These are phyloP conservation scores for Diaporthe sp. DNA, from an alignment of 2,329 filamentous ascomycete genomes.

Conservation along the genomic window DNA sequence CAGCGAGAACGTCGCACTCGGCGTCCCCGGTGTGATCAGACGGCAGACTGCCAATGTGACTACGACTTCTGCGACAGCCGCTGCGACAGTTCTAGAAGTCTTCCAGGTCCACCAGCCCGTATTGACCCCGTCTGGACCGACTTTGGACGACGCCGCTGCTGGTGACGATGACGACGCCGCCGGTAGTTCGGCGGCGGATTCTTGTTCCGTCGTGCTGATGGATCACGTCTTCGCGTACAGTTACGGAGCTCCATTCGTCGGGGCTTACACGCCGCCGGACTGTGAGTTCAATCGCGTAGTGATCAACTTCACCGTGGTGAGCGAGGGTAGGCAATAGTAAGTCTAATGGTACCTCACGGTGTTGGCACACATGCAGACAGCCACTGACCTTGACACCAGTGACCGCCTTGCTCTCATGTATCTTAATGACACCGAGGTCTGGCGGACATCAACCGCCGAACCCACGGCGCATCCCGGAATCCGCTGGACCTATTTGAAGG, in stretches of 20 bases:
- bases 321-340: conserved; percentile 76
- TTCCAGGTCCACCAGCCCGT: conserved; percentile 80
- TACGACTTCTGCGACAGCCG: conserved; percentile 45
- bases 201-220: conserved; percentile 74
- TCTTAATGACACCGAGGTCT: conserved; percentile 84
- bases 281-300: conserved; percentile 81
- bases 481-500: conserved; percentile 82
- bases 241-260: conserved; percentile 81
- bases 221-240: conserved; percentile 79
- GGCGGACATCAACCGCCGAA: conserved; percentile 86
- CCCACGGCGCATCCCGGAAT: conserved; percentile 77
- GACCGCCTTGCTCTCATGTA: conserved; percentile 84
- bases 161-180: not conserved
- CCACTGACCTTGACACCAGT: conserved; percentile 34
- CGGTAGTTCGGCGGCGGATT: conserved; percentile 42
- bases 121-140: conserved; percentile 61
- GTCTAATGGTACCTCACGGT: not conserved
- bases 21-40: conserved; percentile 27
- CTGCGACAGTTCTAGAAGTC: conserved; percentile 66
- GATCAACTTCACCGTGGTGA: conserved; percentile 82
- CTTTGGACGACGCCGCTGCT: conserved; percentile 49
- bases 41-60: conserved; percentile 39
- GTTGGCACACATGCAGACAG: not conserved
- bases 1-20: conserved; percentile 18
- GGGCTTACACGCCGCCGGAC: conserved; percentile 76